Conservation (phyloP, 306 rosid genomes). For the Macrotyloma uniflorum region DNA sequence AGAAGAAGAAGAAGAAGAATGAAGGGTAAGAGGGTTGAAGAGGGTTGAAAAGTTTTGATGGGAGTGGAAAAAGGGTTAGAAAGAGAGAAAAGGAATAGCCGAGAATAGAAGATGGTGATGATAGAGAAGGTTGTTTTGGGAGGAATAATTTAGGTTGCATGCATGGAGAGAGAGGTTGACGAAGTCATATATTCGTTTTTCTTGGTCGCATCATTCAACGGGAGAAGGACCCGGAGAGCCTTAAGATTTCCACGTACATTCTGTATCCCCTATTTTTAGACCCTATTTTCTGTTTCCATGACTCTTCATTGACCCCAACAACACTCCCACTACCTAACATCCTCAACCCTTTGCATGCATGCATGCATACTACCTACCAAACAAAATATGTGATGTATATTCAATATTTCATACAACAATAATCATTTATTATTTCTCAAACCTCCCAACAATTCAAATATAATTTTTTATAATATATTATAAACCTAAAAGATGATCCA, state of each 20-base stretch:
- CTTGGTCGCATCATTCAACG: background rate
- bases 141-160: background rate
- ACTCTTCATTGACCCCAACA: constrained; percentile 4
- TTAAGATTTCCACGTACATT: constrained; percentile 4
- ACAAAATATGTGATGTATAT: no score
- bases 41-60: constrained; percentile 48
- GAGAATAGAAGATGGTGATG: constrained; percentile 46
- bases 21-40: no score
- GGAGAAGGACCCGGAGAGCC: constrained; percentile 53
- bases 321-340: background rate
- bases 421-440: no score
- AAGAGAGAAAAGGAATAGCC: constrained; percentile 11
- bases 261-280: constrained; percentile 31
- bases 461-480: no score
- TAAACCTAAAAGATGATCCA: no score
- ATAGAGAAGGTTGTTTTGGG: constrained; percentile 12
- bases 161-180: constrained; percentile 42
- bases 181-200: constrained; percentile 46
- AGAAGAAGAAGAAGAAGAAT: constrained; percentile 33
- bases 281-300: background rate
- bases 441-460: no score
- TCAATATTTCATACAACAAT: no score
- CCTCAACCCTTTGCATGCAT: background rate
- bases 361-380: background rate
- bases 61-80: constrained; percentile 28